Evolutionary conservation across 1,284 basidiomycete genomes (phyloP).

Genomic region (Cryptococcus sp.): DNA sequence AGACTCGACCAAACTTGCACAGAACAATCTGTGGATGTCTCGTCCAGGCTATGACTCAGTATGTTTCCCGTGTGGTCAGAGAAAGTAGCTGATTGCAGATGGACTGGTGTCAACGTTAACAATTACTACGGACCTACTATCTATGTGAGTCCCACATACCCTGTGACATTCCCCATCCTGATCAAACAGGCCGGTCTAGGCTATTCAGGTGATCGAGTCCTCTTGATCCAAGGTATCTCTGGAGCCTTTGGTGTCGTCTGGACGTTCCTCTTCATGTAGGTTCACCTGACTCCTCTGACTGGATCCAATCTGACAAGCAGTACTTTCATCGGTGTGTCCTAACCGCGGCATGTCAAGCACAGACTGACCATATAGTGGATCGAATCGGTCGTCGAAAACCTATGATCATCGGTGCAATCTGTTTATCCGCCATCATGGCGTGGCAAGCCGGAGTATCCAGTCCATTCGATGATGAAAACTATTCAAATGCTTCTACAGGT

Average conservation of each 20-base stretch:
- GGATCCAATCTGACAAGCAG: too few relatives aligned
- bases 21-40: constrained; percentile 24
- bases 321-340: not conserved
- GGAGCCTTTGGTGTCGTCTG: not conserved
- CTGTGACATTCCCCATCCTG: not conserved
- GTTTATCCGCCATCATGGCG: constrained; percentile 52
- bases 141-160: constrained; percentile 45
- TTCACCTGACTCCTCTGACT: too few relatives aligned
- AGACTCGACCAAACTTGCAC: constrained; percentile 7
- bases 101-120: constrained; percentile 60
- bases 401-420: constrained; percentile 55
- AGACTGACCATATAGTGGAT: constrained; percentile 49
- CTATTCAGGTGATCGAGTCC: not conserved
- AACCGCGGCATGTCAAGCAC: too few relatives aligned
- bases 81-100: constrained; percentile 48
- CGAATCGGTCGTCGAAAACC: constrained; percentile 60
- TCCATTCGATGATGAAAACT: constrained; percentile 15
- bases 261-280: not conserved
- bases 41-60: constrained; percentile 53
- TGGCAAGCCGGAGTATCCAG: constrained; percentile 54
- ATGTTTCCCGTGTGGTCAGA: not conserved
- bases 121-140: constrained; percentile 45
- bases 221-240: not conserved
- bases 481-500: constrained; percentile 14
- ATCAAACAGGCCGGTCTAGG: not conserved